Evolutionary conservation across 2,329 filamentous ascomycete genomes (phyloP).

Genomic region (Mollisiaceae sp.): DNA sequence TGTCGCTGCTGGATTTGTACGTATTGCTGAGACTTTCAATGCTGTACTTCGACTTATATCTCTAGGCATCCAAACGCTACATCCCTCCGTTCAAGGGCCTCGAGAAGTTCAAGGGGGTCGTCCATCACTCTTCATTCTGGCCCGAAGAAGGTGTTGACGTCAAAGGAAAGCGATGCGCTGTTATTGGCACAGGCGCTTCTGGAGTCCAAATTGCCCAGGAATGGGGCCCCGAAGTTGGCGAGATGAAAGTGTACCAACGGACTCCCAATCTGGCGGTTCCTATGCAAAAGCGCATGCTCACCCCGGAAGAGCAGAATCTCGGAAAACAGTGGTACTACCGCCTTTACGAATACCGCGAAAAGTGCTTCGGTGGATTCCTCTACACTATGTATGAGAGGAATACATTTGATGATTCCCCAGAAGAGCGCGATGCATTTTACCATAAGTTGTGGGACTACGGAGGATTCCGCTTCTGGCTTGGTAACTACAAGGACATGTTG

Average conservation of each 20-base stretch:
- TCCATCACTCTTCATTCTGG: constrained; percentile 62
- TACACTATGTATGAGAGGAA: constrained; percentile 50
- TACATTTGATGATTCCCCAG: constrained; percentile 49
- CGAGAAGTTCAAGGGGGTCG: constrained; percentile 56
- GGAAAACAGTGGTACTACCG: constrained; percentile 50
- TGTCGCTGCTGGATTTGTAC: constrained; percentile 46
- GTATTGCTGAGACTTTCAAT: no score
- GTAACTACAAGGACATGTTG: constrained; percentile 52
- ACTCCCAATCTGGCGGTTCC: constrained; percentile 62
- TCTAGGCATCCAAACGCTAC: constrained; percentile 58
- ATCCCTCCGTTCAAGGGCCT: constrained; percentile 60
- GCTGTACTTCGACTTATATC: no score
- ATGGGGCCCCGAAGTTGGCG: constrained; percentile 56
- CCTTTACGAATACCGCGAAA: constrained; percentile 58
- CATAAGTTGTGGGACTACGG: constrained; percentile 52
- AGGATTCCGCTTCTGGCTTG: constrained; percentile 53
- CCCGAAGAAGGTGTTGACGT: constrained; percentile 56
- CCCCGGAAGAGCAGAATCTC: constrained; percentile 17
- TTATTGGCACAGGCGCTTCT: constrained; percentile 61
- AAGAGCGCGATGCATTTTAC: constrained; percentile 51
- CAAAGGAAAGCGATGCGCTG: constrained; percentile 57
- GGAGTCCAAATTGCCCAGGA: constrained; percentile 64
- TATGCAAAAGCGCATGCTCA: constrained; percentile 36
- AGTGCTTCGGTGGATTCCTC: constrained; percentile 57
- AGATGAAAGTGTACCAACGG: constrained; percentile 66